These are phyloP conservation scores for Acanthamoeba lenticulata DNA, from an alignment of 208 protist species.

Conservation along the genomic window DNA sequence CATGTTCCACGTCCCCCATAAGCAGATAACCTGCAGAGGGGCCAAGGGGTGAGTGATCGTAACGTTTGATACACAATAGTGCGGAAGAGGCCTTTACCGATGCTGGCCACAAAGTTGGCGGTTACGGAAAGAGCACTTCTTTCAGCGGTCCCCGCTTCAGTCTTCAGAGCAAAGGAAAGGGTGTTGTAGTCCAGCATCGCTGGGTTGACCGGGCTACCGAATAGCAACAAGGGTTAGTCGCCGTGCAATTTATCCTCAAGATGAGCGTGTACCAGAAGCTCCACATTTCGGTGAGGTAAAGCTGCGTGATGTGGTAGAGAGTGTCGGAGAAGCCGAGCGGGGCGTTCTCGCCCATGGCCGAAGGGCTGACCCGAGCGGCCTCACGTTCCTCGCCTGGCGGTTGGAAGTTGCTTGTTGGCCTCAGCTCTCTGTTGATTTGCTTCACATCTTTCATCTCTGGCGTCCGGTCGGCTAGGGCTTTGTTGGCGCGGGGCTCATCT, in stretches of 20 bases:
- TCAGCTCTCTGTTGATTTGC: too few relatives aligned
- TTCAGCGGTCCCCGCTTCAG: background rate
- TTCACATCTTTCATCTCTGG: too few relatives aligned
- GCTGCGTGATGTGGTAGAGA: background rate
- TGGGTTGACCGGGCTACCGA: background rate
- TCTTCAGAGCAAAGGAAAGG: background rate
- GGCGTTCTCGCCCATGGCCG: background rate
- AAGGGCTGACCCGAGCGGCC: too few relatives aligned
- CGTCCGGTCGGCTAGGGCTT: too few relatives aligned
- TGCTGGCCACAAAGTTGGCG: background rate
- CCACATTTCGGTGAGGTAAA: constrained; percentile 19
- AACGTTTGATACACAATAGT: background rate
- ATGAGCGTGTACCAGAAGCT: background rate
- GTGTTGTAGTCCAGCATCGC: background rate
- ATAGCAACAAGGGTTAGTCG: background rate
- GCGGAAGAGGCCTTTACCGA: background rate
- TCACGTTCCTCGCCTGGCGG: too few relatives aligned
- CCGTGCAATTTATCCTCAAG: background rate
- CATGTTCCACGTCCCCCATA: constrained; percentile 4
- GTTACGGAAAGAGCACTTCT: constrained; percentile 39
- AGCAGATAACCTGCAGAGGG: background rate
- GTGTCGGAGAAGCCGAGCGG: background rate
- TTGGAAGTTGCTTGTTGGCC: too few relatives aligned
- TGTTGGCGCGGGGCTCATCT: too few relatives aligned
- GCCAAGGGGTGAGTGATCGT: background rate